A percentile compares a stretch with the other conserved stretches of the same genome.
Evolutionary conservation across 192 early-diverging fungal species (phyloP).

Genomic region (Coemansia sp.): DNA sequence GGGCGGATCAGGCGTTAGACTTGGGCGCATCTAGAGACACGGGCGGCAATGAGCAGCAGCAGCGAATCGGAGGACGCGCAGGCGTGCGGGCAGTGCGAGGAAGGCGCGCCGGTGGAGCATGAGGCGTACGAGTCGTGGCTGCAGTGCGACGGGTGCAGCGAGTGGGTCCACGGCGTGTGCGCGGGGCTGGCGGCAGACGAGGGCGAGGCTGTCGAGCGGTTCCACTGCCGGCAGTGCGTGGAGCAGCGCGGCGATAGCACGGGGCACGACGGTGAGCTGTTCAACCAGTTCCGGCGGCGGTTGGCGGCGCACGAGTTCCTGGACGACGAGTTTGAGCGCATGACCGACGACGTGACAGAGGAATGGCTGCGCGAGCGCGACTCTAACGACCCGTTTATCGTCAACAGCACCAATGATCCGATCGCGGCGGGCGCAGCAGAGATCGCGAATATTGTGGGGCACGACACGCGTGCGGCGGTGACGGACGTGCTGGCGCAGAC

Average conservation of each 20-base stretch:
- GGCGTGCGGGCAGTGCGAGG: conserved; percentile 32
- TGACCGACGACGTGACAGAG: conserved; percentile 54
- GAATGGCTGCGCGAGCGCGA: conserved; percentile 61
- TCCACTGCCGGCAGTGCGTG: conserved; percentile 56
- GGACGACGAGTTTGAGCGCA: conserved; percentile 58
- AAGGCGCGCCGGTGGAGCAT: conserved; percentile 39
- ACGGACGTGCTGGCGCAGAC: conserved; percentile 91
- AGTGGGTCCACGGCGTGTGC: conserved; percentile 65
- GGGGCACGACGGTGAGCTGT: conserved; percentile 44
- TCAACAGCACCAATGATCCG: too few relatives aligned
- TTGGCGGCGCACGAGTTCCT: conserved; percentile 63
- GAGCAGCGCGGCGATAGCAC: conserved; percentile 55
- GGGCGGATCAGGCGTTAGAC: too few relatives aligned
- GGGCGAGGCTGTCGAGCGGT: conserved; percentile 58
- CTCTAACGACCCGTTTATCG: conserved; percentile 67
- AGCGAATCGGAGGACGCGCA: conserved; percentile 46
- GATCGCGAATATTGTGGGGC: conserved; percentile 53
- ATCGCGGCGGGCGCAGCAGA: conserved; percentile 62
- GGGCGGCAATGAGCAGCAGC: too few relatives aligned
- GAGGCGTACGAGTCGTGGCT: conserved; percentile 57
- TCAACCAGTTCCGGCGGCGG: conserved; percentile 73
- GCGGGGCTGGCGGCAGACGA: conserved; percentile 52
- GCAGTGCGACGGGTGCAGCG: conserved; percentile 60
- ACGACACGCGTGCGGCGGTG: conserved; percentile 71
- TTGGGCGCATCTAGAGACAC: too few relatives aligned